Base-by-base conservation (phyloP, 192 early-diverging fungal species). In the Ramicandelaber brevisporus region DNA sequence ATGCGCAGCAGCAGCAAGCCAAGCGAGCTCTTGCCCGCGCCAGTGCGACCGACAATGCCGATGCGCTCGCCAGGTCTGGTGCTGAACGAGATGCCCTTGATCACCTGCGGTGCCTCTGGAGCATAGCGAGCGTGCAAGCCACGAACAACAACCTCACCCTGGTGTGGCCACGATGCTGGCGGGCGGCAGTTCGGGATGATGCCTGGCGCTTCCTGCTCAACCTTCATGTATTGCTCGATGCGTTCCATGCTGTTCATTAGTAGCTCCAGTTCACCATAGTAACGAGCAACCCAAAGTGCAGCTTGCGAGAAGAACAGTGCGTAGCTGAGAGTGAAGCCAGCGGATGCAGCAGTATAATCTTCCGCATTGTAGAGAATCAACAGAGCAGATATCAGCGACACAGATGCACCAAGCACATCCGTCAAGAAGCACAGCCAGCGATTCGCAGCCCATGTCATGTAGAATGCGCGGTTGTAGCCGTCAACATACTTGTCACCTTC, bases 21-120 rank as follows among this genome's bases (percentile, higher is more conserved):
- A 27, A 84, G 37, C 0, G 70, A 70, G 0, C 61, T 63, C 41
- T 82, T 82, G 9, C 76, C 78, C 1, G 75, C 68, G 17, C 78
- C 80, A 0, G 83, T 78, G 6, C 85, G 56, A 7, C 85, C 85
- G 26, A 85, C 80, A 40, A 92, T 66, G 17, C 80, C 86, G 43
- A 92, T 68, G 39, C 78, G 82, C 43, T 73, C 65, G 0, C 52
- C 53, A 5, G 74, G 63, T 6, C 43, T 50, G 27, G 82, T 63
- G 5, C 46, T 32, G 29, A 86, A 70, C 3, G 61, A 60, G 17
- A 97, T 44, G 14, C 65, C 49, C 26, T 81, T 68, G 18, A 93
- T 60, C 5, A 82, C 70, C 13, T 62, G 63, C 10, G 55, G 50
- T 27, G 68, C 71, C 17, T 73, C 80, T 18, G 62, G 54, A 0